phyloP scores from a whole-genome alignment of 2,329 filamentous ascomycete genomes.

The Xylaria sp. region DNA sequence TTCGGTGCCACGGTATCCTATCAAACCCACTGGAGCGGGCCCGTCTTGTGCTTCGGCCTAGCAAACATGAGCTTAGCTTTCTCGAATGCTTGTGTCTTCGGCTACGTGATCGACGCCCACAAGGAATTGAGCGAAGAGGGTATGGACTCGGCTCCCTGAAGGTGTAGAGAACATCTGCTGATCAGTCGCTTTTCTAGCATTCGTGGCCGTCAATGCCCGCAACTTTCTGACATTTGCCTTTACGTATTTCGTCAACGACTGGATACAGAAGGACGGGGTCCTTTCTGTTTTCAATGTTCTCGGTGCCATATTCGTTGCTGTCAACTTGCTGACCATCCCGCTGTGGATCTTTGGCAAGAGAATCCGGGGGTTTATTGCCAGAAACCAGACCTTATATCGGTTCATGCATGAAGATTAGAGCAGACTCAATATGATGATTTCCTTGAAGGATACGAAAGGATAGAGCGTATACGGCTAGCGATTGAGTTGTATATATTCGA shows the following conservation, averaged over 20 bases:
- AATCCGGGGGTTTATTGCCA: constrained; percentile 45
- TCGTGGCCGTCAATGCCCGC: constrained; percentile 54
- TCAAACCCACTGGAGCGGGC: constrained; percentile 51
- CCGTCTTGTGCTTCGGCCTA: constrained; percentile 51
- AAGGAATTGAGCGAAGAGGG: constrained; percentile 48
- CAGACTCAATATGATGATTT: not conserved
- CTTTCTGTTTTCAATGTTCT: constrained; percentile 44
- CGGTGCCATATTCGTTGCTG: constrained; percentile 45
- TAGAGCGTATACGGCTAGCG: not conserved
- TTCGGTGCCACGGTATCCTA: constrained; percentile 49
- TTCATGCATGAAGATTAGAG: constrained; percentile 35
- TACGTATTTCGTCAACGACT: constrained; percentile 47
- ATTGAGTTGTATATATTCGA: constrained; percentile 11
- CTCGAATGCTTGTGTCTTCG: constrained; percentile 51
- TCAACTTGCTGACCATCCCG: constrained; percentile 50
- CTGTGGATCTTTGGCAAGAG: constrained; percentile 54
- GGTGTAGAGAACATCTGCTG: not conserved
- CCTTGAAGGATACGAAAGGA: not conserved
- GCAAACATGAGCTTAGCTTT: constrained; percentile 53
- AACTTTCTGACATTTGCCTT: constrained; percentile 51
- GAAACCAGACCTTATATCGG: constrained; percentile 37
- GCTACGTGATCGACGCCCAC: constrained; percentile 54
- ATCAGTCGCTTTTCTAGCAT: constrained; percentile 35
- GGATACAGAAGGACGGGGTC: constrained; percentile 41
- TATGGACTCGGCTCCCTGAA: constrained; percentile 3